Base-by-base conservation (phyloP, 2,329 filamentous ascomycete genomes). In the Drechslerella coelobrocha region DNA sequence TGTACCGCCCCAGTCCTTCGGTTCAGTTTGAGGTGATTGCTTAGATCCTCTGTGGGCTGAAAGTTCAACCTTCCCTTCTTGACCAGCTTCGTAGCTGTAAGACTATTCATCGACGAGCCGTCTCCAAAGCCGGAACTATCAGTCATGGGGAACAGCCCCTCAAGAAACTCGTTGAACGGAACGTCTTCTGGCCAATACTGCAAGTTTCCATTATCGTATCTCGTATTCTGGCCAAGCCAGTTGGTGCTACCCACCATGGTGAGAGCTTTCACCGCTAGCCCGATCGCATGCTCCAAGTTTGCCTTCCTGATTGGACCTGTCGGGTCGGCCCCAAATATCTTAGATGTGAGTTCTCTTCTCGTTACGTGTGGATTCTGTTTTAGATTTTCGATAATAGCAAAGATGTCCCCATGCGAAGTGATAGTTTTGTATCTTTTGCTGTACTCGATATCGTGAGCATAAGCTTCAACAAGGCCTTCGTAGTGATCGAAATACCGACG, bases 11-110 rank as follows among this genome's bases (percentile, higher is more conserved):
- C 75, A 6, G 52, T 63, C 43, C 74, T 76, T 41, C 73, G 56
- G 47, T 78, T 76, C 0, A 78, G 60, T 39, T 72, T 76, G 6
- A 78, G 69, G 45, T 78, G 77, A 47, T 75, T 75, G 48, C 74
- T 74, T n/a, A 78, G 65, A 45, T 77, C 75, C 41, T 77, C 73
- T 3, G 76, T 77, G 37, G 74, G 72, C 31, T 69, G 43, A 54
- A 78, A 75, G 12, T 45, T 69, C 31, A 78, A 34, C 24, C 73
- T 61, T n/a, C 75, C 73, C 29, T 54, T 57, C 34, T 76, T 76
- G 51, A 75, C 75, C 6, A 77, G 65, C 43, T 73, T 75, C n/a
- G 45, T 75, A 34, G 74, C 75, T 8, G 59, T 74, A 1, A 77
- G 60, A 5, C 52, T 66, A 9, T 52, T 57, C 51, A 74, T 77